phyloP scores from a whole-genome alignment of 768 basidiomycete species.

The Gloeopeniophorella convolvens region DNA sequence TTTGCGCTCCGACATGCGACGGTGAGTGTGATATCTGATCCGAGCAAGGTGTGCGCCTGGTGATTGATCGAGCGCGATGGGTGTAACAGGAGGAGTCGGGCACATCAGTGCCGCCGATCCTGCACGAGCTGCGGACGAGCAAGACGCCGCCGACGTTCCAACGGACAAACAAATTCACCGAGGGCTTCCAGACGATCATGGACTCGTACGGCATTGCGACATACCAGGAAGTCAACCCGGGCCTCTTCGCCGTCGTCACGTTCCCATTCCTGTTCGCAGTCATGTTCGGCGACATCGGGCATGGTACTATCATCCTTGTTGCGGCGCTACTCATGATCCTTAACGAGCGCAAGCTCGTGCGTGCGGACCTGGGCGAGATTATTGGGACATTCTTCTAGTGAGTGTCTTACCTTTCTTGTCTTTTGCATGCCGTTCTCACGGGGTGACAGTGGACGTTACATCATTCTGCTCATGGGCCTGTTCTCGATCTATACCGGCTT shows the following conservation, averaged over 20 bases:
- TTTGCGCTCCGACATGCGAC: constrained; percentile 84
- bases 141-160: constrained; percentile 95
- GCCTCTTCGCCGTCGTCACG: constrained; percentile 83
- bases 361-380: constrained; percentile 77
- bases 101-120: constrained; percentile 84
- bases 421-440: constrained; percentile 21
- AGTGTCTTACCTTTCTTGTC: constrained; percentile 30
- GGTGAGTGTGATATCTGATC: constrained; percentile 32
- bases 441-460: constrained; percentile 81
- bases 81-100: constrained; percentile 74
- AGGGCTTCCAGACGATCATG: constrained; percentile 97
- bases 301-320: constrained; percentile 76
- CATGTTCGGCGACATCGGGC: constrained; percentile 99
- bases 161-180: constrained; percentile 92
- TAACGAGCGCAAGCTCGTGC: constrained; percentile 74
- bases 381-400: constrained; percentile 87
- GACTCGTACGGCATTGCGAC: constrained; percentile 93
- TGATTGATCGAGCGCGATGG: too few species aligned
- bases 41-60: too few species aligned
- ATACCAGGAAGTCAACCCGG: constrained; percentile 97
- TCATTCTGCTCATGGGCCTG: constrained; percentile 95
- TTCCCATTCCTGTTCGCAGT: constrained; percentile 99
- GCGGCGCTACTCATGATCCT: constrained; percentile 82
- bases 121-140: constrained; percentile 82
- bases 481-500: constrained; percentile 96